Evolutionary conservation across 352 stramenopile genomes (phyloP).

Genomic region (Aphanomyces invadans): DNA sequence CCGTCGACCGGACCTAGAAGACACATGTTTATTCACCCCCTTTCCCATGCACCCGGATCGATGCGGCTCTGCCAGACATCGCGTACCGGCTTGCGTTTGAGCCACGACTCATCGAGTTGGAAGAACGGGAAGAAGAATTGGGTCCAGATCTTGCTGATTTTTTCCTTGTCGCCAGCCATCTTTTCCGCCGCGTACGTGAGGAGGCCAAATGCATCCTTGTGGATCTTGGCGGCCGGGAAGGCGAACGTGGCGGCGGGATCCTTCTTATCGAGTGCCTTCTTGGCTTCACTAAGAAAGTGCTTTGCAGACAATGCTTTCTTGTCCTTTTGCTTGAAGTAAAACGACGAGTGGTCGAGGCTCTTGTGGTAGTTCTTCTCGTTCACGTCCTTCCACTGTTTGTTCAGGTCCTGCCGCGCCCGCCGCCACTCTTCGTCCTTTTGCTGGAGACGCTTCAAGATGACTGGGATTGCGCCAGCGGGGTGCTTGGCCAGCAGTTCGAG

Average conservation of each 20-base stretch:
- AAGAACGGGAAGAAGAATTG: slow-evolving; percentile 83
- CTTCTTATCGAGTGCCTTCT: slow-evolving; percentile 69
- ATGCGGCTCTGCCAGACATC: no score
- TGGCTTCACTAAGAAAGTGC: slow-evolving; percentile 83
- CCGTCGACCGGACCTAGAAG: slow-evolving; percentile 45
- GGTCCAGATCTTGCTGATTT: slow-evolving; percentile 78
- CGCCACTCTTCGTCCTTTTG: slow-evolving; percentile 98
- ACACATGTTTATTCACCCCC: no score
- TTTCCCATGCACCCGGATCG: no score
- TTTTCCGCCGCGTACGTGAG: slow-evolving; percentile 77
- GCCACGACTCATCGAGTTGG: slow-evolving; percentile 71
- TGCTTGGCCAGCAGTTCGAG: slow-evolving; percentile 95
- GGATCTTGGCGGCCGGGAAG: slow-evolving; percentile 66
- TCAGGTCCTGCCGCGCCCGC: slow-evolving; percentile 88
- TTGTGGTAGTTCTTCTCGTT: slow-evolving; percentile 98
- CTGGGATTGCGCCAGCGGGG: slow-evolving; percentile 93
- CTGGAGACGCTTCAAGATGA: slow-evolving; percentile 97
- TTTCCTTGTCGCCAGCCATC: slow-evolving; percentile 73
- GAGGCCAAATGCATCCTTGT: slow-evolving; percentile 76
- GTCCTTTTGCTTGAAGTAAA: slow-evolving; percentile 98
- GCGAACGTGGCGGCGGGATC: slow-evolving; percentile 32
- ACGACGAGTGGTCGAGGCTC: slow-evolving; percentile 97
- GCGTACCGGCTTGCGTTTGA: slow-evolving; percentile 47
- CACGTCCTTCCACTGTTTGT: slow-evolving; percentile 96
- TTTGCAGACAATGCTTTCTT: slow-evolving; percentile 96